Base-by-base conservation (phyloP, 1,284 basidiomycete genomes). In the Melampsora abietis-canadensis region DNA sequence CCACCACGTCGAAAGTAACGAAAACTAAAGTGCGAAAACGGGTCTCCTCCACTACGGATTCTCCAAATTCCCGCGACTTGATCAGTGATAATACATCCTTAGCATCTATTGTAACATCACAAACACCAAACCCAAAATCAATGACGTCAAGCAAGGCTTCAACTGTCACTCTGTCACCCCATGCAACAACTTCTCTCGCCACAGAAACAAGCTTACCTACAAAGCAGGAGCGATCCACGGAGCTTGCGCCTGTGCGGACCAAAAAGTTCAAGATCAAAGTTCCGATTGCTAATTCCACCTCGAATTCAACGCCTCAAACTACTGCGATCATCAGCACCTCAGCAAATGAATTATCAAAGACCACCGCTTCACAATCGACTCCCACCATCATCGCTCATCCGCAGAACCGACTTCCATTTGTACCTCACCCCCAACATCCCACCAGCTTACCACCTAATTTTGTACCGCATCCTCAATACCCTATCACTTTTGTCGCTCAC, bases 401-500 rank as follows among this genome's bases (percentile, higher is more conserved):
- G 12, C 40, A 44, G 40, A 44, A 44, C 40, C 40, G 40, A 14
- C 51, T 57, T n/a, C 51, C 51, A 10, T 57, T 57, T 27, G 51
- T 57, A 27, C 51, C 51, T 57, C 51, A 57, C 15, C 51, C 51
- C 7, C 51, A 57, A 57, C n/a, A 57, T 57, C n/a, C n/a, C 17
- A 57, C 14, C 40, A 44, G 40, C 40, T 44, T 44, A 44, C 40
- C 51, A 21, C 51, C 27, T 7, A 21, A 21, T 21, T 57, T 57
- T 27, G 51, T 57, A 57, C 51, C 51, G 8, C 51, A 57, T 27
- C 51, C 51, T 57, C 51, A 57, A 57, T 27, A 57, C n/a, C 51
- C n/a, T 10, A 8, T 21, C n/a, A 2, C 27, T 57, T 57, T 21
- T 27, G 51, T 57, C 27, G 51, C 21, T 21, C 51, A 57, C n/a